Evolutionary conservation across 1,284 basidiomycete genomes (phyloP).

Genomic region (Cystobasidium pallidum): DNA sequence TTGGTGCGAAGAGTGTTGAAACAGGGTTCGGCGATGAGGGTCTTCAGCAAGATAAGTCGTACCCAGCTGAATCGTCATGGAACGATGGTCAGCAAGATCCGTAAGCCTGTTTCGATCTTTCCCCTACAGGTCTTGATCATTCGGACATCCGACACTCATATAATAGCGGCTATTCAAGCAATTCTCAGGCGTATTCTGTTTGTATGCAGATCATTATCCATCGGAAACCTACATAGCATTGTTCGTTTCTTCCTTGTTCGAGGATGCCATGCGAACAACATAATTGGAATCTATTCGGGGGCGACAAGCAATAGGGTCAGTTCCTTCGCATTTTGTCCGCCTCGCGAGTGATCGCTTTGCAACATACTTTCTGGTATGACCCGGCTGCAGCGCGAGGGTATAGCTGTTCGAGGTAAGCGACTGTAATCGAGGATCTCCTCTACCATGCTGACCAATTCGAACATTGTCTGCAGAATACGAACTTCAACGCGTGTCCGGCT

Average conservation of each 20-base stretch:
- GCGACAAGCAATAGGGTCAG: background rate
- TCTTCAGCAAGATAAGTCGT: conserved; percentile 4
- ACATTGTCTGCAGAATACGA: background rate
- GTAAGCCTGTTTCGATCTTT: background rate
- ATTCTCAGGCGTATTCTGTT: background rate
- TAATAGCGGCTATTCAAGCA: conserved; percentile 26
- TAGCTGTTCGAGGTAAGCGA: conserved; percentile 56
- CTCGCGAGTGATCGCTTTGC: background rate
- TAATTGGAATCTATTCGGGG: conserved; percentile 66
- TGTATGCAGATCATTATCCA: background rate
- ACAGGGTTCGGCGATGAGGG: conserved; percentile 68
- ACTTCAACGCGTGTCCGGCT: background rate
- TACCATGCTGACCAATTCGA: conserved; percentile 57
- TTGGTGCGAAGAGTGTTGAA: conserved; percentile 92
- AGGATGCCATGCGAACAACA: conserved; percentile 70
- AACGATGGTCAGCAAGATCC: background rate
- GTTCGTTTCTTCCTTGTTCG: conserved; percentile 86
- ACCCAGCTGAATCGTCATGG: background rate
- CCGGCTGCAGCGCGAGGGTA: conserved; percentile 41
- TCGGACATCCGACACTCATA: conserved; percentile 63
- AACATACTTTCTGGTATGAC: conserved; percentile 43
- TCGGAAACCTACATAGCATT: conserved; percentile 63
- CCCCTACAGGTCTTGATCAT: conserved; percentile 61
- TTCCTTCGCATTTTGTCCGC: background rate
- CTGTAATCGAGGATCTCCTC: conserved; percentile 69